A percentile compares a stretch with the other conserved stretches of the same genome.
These are phyloP conservation scores for Monosporascus sp. DNA, from an alignment of 2,329 filamentous ascomycete species.

Conservation along the genomic window DNA sequence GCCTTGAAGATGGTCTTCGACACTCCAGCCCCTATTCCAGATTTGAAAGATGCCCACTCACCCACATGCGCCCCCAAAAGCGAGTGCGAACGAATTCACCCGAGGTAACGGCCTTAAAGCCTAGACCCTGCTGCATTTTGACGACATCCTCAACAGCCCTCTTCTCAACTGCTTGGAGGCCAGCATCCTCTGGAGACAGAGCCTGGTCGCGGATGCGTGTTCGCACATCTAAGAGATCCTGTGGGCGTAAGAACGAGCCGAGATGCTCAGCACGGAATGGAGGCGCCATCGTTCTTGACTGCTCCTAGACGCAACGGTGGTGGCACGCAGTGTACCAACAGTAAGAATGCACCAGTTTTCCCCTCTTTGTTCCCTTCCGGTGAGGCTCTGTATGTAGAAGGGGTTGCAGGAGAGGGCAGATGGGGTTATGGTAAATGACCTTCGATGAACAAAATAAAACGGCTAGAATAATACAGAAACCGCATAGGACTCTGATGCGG, in stretches of 20 bases:
- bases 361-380: not conserved
- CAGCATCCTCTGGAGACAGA: slow-evolving; percentile 44
- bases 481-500: not conserved
- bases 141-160: slow-evolving; percentile 62
- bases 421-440: too few relatives aligned
- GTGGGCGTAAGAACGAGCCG: slow-evolving; percentile 67
- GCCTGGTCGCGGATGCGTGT: slow-evolving; percentile 53
- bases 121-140: slow-evolving; percentile 60
- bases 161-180: slow-evolving; percentile 56
- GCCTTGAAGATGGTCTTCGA: not conserved
- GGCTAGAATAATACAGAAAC: not conserved
- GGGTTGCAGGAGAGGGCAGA: too few relatives aligned
- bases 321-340: too few relatives aligned
- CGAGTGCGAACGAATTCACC: slow-evolving; percentile 61
- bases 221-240: slow-evolving; percentile 57
- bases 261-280: slow-evolving; percentile 74
- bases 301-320: not conserved
- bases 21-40: not conserved
- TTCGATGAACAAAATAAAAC: too few relatives aligned
- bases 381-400: not conserved
- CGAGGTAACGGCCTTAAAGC: slow-evolving; percentile 61
- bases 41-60: not conserved
- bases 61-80: slow-evolving; percentile 48
- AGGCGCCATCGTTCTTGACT: slow-evolving; percentile 21
- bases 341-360: too few relatives aligned